Evolutionary conservation across 2,329 filamentous ascomycete genomes (phyloP), one percentile per base, ranked within the genome.

Genomic region (Myriosclerotinia scirpicola): DNA sequence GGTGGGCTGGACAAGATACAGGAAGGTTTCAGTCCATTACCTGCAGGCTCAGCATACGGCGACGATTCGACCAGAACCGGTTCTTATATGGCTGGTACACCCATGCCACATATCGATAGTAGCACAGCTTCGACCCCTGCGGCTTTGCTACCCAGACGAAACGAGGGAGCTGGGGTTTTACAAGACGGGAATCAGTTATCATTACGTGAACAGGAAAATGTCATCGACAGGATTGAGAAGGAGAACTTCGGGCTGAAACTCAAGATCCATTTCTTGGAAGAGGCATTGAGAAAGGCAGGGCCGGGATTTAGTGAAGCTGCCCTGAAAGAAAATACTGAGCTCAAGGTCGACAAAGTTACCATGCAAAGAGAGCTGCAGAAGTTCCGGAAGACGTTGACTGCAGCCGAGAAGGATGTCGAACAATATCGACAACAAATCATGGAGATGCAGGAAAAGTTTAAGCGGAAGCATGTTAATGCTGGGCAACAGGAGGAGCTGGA

Each of bases 241-340:
- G 95, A 98, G 76, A 99, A 99, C 76, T 99, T 98, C 76, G 92
- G 92, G 34, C 83, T 99, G 64, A 98, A 98, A 79, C 85, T 98
- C 73, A 97, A 97, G 78, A 97, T 98, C 64, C 93, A 98, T 78
- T 99, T 96, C 77, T 84, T 99, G 66, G 93, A 99, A 77, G 92
- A 98, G 73, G 91, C 92, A 17, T 80, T 99, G 60, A 87, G 89
- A 64, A 97, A 96, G 77, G 87, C 90, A 65, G 94, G 94, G 0
- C 93, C 92, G 9, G 92, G 93, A 65, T 95, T 93, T 81, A 96
- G 93, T 74, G 90, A 96, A 77, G 87, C 88, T 40, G 92, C 94
- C 4, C 81, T 99, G 38, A 92, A 91, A 76, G 95, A 99, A 79
- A 99, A 99, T 76, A 96, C 95, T 5, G 93, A 96, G 71, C 86